Evolutionary conservation across 148 eudicot genomes (phyloP).

Genomic region (Euryodendron excelsum): DNA sequence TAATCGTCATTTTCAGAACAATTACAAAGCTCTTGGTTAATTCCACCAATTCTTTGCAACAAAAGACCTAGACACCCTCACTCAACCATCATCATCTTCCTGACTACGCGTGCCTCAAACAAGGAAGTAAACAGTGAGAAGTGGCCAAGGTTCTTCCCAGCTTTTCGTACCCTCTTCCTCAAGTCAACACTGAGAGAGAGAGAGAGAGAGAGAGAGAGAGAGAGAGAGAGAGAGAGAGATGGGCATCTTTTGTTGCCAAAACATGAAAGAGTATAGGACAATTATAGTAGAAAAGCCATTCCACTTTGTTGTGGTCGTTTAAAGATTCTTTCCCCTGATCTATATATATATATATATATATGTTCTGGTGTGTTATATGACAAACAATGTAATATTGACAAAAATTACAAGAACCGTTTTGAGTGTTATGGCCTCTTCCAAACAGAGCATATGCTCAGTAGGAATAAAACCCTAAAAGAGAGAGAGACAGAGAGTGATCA

Average conservation of each 20-base stretch:
- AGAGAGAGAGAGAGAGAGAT: too few species aligned
- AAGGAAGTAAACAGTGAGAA: neutral
- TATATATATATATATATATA: too few species aligned
- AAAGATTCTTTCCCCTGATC: too few species aligned
- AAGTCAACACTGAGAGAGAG: neutral
- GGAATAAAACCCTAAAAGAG: neutral
- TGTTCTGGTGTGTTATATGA: neutral
- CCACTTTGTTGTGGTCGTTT: too few species aligned
- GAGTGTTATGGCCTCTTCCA: neutral
- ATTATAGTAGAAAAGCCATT: too few species aligned
- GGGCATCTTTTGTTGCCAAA: too few species aligned
- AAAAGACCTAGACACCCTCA: neutral
- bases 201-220: neutral
- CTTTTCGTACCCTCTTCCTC: constrained; percentile 4
- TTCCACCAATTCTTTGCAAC: too few species aligned
- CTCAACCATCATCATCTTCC: neutral
- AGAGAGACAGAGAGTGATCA: neutral
- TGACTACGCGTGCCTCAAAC: constrained; percentile 4
- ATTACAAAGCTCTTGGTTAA: too few species aligned
- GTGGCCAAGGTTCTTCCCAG: neutral
- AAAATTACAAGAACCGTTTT: neutral
- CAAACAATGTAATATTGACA: neutral
- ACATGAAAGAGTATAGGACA: too few species aligned
- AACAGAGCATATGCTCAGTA: neutral
- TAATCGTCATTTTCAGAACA: too few species aligned